Evolutionary conservation across 192 early-diverging fungal genomes (phyloP).

Genomic region (Spizellomyces sp.): DNA sequence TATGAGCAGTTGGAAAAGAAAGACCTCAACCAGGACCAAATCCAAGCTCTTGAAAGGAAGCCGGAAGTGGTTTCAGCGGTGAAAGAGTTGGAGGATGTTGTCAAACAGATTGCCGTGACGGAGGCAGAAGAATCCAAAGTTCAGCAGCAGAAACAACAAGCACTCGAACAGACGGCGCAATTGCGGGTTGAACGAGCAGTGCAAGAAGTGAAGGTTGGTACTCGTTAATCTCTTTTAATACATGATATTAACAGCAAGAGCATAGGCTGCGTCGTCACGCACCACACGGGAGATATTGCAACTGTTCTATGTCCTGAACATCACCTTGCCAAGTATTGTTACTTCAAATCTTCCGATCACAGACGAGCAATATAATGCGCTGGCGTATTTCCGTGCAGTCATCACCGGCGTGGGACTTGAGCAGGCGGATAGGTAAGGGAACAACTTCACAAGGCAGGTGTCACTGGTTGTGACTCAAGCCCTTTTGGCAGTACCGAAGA

Average conservation of each 20-base stretch:
- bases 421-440: slow-evolving; percentile 13
- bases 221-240: neutral
- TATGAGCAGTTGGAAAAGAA: slow-evolving; percentile 38
- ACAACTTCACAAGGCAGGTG: neutral
- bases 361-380: slow-evolving; percentile 31
- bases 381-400: slow-evolving; percentile 21
- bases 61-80: slow-evolving; percentile 39
- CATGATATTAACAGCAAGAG: neutral
- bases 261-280: slow-evolving; percentile 5
- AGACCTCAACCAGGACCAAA: slow-evolving; percentile 52
- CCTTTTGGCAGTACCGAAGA: slow-evolving; percentile 8
- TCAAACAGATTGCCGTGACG: slow-evolving; percentile 32
- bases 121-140: slow-evolving; percentile 37
- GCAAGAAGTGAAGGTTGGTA: slow-evolving; percentile 9
- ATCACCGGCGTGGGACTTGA: slow-evolving; percentile 25
- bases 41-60: slow-evolving; percentile 44
- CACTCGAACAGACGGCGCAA: slow-evolving; percentile 3
- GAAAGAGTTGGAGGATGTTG: slow-evolving; percentile 54
- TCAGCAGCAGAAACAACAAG: neutral
- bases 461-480: neutral
- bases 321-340: slow-evolving; percentile 12
- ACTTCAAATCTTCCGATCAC: neutral
- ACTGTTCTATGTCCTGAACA: slow-evolving; percentile 21
- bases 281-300: slow-evolving; percentile 1
- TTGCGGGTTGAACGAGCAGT: slow-evolving; percentile 2